Percentiles rank a stretch among this genome's conserved stretches.
phyloP scores from a whole-genome alignment of 106 monocot genomes.

The Allium sativum region DNA sequence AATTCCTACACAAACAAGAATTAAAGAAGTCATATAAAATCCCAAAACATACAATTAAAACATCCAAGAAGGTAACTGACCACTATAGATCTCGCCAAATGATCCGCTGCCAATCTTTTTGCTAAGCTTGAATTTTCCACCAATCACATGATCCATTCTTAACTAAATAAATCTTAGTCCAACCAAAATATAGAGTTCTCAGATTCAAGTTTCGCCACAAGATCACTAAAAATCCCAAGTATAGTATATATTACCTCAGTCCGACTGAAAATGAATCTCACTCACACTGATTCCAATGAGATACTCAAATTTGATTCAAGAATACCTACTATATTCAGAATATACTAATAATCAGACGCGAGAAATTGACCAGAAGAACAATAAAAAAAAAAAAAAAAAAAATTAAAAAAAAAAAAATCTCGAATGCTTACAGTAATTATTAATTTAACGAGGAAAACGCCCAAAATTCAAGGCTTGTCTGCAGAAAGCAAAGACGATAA shows the following conservation, averaged over 20 bases:
- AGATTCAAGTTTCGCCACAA: not conserved
- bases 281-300: not conserved
- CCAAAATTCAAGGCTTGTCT: no score
- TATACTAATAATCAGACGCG: no score
- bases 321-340: no score
- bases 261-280: not conserved
- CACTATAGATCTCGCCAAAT: constrained; percentile 61
- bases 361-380: no score
- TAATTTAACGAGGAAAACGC: no score
- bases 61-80: constrained; percentile 10
- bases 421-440: no score
- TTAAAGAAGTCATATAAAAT: not conserved
- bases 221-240: not conserved
- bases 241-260: constrained; percentile 5
- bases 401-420: no score
- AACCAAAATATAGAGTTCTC: not conserved
- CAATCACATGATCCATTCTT: constrained; percentile 52
- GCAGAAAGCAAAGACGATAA: no score
- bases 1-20: constrained; percentile 34
- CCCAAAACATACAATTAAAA: not conserved
- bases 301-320: not conserved
- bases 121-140: constrained; percentile 67
- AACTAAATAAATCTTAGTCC: not conserved
- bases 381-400: no score
- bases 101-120: constrained; percentile 83